Evolutionary conservation across 2,329 filamentous ascomycete genomes (phyloP).

Genomic region (Sordariomycetes sp.): DNA sequence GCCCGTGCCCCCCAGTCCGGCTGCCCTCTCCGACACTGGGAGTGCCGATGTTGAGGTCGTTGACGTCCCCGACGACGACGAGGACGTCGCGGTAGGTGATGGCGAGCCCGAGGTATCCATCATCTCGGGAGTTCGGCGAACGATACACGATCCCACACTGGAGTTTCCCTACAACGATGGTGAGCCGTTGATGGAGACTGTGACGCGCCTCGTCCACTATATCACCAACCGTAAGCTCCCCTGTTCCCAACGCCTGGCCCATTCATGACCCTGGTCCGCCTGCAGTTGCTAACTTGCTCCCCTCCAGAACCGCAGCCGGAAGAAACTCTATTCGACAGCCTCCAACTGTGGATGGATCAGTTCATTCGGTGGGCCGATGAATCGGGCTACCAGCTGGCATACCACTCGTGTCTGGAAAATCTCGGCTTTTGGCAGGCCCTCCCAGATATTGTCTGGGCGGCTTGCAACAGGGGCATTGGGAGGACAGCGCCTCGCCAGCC

Average conservation of each 20-base stretch:
- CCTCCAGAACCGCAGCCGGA: constrained; percentile 18
- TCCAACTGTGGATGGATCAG: constrained; percentile 39
- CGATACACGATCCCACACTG: constrained; percentile 20
- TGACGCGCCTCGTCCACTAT: constrained; percentile 14
- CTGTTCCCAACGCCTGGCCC: not conserved
- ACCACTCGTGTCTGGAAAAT: constrained; percentile 32
- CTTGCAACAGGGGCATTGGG: constrained; percentile 13
- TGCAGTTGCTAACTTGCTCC: not conserved
- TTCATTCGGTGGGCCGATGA: constrained; percentile 30
- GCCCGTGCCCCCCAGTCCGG: constrained; percentile 4
- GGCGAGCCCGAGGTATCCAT: constrained; percentile 16
- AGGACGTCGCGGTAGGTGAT: constrained; percentile 12
- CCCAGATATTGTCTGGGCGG: constrained; percentile 35
- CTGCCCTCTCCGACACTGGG: constrained; percentile 24
- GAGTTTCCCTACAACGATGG: constrained; percentile 24
- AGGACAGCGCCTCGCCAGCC: constrained; percentile 7
- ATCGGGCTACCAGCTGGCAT: constrained; percentile 20
- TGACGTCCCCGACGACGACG: constrained; percentile 24
- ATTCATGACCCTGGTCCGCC: not conserved
- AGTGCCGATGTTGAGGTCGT: constrained; percentile 32
- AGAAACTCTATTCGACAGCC: constrained; percentile 27
- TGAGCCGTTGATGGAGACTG: constrained; percentile 13
- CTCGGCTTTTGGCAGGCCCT: constrained; percentile 40
- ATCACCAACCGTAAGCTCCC: constrained; percentile 10
- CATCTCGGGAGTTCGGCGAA: constrained; percentile 5